phyloP scores from a whole-genome alignment of 2,329 filamentous ascomycete genomes.

The Cladophialophora carrionii region DNA sequence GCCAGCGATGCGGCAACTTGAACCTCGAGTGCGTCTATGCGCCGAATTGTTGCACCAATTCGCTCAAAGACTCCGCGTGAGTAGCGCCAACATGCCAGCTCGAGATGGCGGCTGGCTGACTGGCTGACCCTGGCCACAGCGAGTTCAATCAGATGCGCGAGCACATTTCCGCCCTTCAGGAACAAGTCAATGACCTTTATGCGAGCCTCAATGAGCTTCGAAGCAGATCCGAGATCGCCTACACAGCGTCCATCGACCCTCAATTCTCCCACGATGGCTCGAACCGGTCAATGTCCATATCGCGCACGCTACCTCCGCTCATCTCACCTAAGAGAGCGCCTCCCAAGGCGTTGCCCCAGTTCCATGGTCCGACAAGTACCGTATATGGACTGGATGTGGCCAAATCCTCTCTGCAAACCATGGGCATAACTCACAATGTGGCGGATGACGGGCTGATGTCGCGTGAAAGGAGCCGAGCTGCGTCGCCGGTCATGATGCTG shows the following conservation, averaged over 20 bases:
- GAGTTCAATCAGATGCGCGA: constrained; percentile 82
- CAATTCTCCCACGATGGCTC: constrained; percentile 35
- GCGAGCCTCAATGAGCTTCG: constrained; percentile 71
- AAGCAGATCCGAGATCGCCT: constrained; percentile 44
- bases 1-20: constrained; percentile 67
- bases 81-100: constrained; percentile 34
- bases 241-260: constrained; percentile 28
- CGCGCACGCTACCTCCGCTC: constrained; percentile 37
- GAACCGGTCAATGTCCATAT: constrained; percentile 39
- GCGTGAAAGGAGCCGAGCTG: constrained; percentile 57
- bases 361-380: constrained; percentile 82
- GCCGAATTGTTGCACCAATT: constrained; percentile 70
- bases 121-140: constrained; percentile 41
- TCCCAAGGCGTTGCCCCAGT: constrained; percentile 64
- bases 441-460: constrained; percentile 63
- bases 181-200: constrained; percentile 79
- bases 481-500: constrained; percentile 47
- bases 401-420: constrained; percentile 81
- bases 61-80: constrained; percentile 84
- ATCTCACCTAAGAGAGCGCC: constrained; percentile 47
- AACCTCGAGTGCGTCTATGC: constrained; percentile 66
- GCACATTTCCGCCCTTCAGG: constrained; percentile 75
- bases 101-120: not conserved
- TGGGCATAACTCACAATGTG: constrained; percentile 74
- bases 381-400: constrained; percentile 85